phyloP scores from a whole-genome alignment of 2,329 filamentous ascomycete genomes.

The Alternaria longipes region DNA sequence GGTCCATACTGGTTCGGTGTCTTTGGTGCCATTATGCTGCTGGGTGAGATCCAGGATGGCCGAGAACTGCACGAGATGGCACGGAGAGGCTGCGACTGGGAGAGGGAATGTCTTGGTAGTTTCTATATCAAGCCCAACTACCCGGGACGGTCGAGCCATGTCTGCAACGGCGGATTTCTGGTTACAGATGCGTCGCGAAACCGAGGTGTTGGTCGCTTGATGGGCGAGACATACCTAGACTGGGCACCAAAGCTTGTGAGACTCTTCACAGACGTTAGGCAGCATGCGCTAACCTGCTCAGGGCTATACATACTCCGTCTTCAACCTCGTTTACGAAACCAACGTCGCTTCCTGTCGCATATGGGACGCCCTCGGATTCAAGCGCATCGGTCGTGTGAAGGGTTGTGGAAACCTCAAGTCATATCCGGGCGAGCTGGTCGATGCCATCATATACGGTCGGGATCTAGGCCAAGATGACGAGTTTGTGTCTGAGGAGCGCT shows the following conservation, averaged over 20 bases:
- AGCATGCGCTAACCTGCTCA: constrained; percentile 36
- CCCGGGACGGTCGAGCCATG: constrained; percentile 86
- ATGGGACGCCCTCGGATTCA: constrained; percentile 92
- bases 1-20: constrained; percentile 90
- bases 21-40: constrained; percentile 86
- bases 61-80: constrained; percentile 61
- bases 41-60: constrained; percentile 72
- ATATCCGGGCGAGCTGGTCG: constrained; percentile 56
- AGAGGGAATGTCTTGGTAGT: constrained; percentile 82
- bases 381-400: constrained; percentile 83
- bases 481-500: constrained; percentile 91
- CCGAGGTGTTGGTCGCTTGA: constrained; percentile 60
- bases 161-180: constrained; percentile 73
- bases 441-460: constrained; percentile 68
- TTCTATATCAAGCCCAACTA: constrained; percentile 97
- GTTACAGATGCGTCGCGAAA: constrained; percentile 60
- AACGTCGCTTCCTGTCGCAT: constrained; percentile 90
- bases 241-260: constrained; percentile 62
- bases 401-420: constrained; percentile 61
- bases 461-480: constrained; percentile 74
- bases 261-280: background rate
- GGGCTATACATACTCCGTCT: constrained; percentile 91
- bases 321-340: constrained; percentile 94
- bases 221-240: constrained; percentile 62
- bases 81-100: constrained; percentile 70